Percentiles rank a stretch among this genome's conserved stretches.
These are phyloP conservation scores for Leccinum uliginosum DNA, from an alignment of 768 basidiomycete genomes.

Conservation along the genomic window DNA sequence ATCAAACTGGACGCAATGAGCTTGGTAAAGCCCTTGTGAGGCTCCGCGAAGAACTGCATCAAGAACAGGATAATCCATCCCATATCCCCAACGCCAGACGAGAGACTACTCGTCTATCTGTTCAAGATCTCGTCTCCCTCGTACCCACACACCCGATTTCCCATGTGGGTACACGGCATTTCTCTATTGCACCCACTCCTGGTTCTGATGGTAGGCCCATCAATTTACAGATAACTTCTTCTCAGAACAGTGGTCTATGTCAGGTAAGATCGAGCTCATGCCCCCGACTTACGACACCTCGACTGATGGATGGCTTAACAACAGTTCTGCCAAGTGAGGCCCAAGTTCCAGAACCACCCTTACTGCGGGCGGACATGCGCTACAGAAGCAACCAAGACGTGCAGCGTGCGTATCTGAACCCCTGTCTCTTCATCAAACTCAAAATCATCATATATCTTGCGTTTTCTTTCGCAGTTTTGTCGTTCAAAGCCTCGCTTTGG, in stretches of 20 bases:
- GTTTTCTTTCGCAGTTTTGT: constrained; percentile 20
- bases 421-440: neutral
- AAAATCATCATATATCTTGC: neutral
- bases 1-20: constrained; percentile 65
- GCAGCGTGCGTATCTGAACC: constrained; percentile 19
- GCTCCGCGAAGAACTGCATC: constrained; percentile 52
- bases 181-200: constrained; percentile 1
- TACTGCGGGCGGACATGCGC: constrained; percentile 68
- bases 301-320: constrained; percentile 23
- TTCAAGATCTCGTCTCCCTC: constrained; percentile 30
- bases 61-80: constrained; percentile 23
- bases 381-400: constrained; percentile 35
- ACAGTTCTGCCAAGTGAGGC: constrained; percentile 50
- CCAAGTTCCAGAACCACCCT: constrained; percentile 55
- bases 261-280: constrained; percentile 20
- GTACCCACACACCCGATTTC: constrained; percentile 5
- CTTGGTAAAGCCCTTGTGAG: constrained; percentile 68
- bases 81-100: constrained; percentile 25
- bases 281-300: neutral
- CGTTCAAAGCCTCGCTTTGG: constrained; percentile 30
- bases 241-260: constrained; percentile 22
- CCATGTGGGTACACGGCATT: constrained; percentile 3
- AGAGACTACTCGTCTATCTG: constrained; percentile 28
- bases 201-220: neutral
- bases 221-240: constrained; percentile 1